Evolutionary conservation across 2,329 filamentous ascomycete genomes (phyloP).

Genomic region (Aspergillus quadrilineatus): DNA sequence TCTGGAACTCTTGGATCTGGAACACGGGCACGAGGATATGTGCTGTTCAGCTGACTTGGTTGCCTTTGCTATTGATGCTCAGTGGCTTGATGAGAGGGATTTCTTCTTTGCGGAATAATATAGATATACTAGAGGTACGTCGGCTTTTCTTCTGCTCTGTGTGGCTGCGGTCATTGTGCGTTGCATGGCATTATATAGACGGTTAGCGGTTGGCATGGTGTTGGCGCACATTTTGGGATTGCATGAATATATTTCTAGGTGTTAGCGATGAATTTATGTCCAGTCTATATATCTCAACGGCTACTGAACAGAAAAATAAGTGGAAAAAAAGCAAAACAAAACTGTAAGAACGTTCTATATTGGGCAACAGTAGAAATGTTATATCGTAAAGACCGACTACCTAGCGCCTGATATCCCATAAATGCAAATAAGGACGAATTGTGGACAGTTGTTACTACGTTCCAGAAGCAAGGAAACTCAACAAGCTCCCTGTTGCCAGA

Average conservation of each 20-base stretch:
- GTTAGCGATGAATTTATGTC: not conserved
- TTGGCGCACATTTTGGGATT: not conserved
- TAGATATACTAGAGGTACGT: not conserved
- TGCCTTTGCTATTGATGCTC: constrained; percentile 44
- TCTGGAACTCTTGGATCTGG: constrained; percentile 38
- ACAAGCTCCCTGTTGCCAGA: constrained; percentile 76
- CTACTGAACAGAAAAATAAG: no score
- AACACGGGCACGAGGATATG: constrained; percentile 42
- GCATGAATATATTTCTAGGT: not conserved
- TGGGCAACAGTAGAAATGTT: no score
- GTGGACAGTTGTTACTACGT: not conserved
- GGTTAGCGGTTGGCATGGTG: not conserved
- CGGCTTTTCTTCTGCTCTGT: not conserved
- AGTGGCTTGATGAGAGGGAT: constrained; percentile 41
- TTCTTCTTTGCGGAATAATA: constrained; percentile 29
- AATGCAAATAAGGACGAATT: not conserved
- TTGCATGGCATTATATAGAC: constrained; percentile 1
- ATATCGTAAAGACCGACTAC: no score
- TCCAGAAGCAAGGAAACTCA: constrained; percentile 73
- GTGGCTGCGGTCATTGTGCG: not conserved
- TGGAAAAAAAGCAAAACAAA: not conserved
- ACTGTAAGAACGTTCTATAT: not conserved
- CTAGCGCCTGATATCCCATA: not conserved
- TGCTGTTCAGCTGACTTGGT: constrained; percentile 45
- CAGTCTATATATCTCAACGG: not conserved